These are phyloP conservation scores for Stachybotrys chlorohalonatus DNA, from an alignment of 2,329 filamentous ascomycete species.

Conservation along the genomic window DNA sequence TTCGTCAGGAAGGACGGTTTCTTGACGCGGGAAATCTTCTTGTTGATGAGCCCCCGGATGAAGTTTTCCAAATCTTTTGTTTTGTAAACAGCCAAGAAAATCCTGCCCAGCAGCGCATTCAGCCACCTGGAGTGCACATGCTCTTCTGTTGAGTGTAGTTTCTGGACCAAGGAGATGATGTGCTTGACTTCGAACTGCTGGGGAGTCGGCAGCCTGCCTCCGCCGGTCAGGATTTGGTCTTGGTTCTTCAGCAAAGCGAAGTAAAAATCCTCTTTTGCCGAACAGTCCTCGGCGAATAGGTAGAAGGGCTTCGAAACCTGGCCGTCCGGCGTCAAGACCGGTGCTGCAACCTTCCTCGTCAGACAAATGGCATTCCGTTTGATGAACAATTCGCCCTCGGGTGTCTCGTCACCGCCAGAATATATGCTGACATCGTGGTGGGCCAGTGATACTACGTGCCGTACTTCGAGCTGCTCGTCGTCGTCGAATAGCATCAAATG, in stretches of 20 bases:
- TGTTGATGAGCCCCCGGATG: constrained; percentile 78
- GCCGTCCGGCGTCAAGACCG: constrained; percentile 45
- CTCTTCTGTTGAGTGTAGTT: constrained; percentile 84
- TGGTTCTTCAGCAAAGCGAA: constrained; percentile 83
- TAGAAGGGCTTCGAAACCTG: constrained; percentile 74
- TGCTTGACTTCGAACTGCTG: constrained; percentile 75
- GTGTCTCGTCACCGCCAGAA: constrained; percentile 66
- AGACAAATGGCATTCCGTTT: constrained; percentile 86
- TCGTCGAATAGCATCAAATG: constrained; percentile 98
- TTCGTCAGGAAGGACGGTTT: constrained; percentile 84
- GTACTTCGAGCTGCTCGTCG: constrained; percentile 86
- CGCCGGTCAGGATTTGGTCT: constrained; percentile 53
- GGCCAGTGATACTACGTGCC: constrained; percentile 87
- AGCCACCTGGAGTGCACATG: constrained; percentile 87
- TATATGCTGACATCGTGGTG: constrained; percentile 82
- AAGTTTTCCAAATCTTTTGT: constrained; percentile 73
- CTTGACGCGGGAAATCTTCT: constrained; percentile 91
- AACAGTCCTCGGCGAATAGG: constrained; percentile 89
- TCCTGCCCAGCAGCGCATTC: constrained; percentile 78
- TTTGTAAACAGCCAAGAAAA: constrained; percentile 83
- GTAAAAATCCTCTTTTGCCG: constrained; percentile 97
- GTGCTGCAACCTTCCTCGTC: constrained; percentile 50
- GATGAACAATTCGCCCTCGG: constrained; percentile 90
- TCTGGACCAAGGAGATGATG: constrained; percentile 83
- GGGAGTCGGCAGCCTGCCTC: constrained; percentile 53